Evolutionary conservation across 2,329 filamentous ascomycete species (phyloP).

Genomic region (Epichloe amarillans): DNA sequence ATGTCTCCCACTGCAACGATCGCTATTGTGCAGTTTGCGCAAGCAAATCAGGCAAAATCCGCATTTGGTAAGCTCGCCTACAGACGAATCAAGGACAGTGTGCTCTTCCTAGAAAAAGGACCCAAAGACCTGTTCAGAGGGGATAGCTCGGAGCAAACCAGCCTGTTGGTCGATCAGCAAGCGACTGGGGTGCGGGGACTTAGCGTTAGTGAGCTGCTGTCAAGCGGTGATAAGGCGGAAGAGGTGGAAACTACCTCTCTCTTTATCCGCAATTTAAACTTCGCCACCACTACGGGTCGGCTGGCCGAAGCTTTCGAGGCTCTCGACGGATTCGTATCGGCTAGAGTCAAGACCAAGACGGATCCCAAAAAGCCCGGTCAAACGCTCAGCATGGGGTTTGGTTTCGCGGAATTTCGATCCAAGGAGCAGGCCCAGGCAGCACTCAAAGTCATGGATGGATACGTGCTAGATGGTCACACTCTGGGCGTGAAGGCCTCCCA

Average conservation of each 20-base stretch:
- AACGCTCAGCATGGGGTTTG: constrained; percentile 91
- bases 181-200: constrained; percentile 42
- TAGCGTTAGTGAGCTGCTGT: constrained; percentile 56
- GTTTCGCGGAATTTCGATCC: constrained; percentile 78
- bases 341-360: constrained; percentile 81
- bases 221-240: constrained; percentile 38
- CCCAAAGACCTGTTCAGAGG: constrained; percentile 63
- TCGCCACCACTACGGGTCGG: constrained; percentile 65
- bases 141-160: constrained; percentile 16
- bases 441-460: constrained; percentile 73
- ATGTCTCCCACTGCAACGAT: constrained; percentile 92
- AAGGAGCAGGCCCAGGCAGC: constrained; percentile 70
- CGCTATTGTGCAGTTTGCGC: constrained; percentile 79
- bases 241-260: constrained; percentile 60
- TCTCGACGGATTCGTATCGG: constrained; percentile 78
- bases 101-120: constrained; percentile 87
- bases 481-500: constrained; percentile 78
- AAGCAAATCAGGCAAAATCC: constrained; percentile 64
- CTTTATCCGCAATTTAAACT: constrained; percentile 90
- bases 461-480: constrained; percentile 75
- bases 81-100: constrained; percentile 77
- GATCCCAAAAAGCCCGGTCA: constrained; percentile 86
- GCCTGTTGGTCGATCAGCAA: constrained; percentile 19
- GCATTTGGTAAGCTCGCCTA: constrained; percentile 82
- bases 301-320: constrained; percentile 67